These are phyloP conservation scores for Fusarium buxicola DNA, from an alignment of 2,329 filamentous ascomycete species.

Conservation along the genomic window DNA sequence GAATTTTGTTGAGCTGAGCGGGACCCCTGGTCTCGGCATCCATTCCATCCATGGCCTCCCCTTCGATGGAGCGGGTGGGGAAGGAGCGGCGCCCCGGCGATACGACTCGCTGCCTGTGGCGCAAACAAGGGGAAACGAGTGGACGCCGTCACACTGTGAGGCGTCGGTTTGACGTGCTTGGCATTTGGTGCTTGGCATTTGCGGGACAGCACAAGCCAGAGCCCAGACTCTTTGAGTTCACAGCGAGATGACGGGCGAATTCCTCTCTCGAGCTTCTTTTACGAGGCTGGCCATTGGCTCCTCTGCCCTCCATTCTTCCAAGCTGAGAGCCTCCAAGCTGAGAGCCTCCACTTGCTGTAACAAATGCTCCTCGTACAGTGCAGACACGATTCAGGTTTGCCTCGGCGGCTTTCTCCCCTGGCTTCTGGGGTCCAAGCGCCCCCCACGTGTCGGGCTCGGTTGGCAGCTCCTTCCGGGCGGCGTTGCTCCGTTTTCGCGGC, in stretches of 20 bases:
- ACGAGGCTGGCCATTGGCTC: neutral
- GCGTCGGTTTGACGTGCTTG: constrained; percentile 18
- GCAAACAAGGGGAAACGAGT: constrained; percentile 3
- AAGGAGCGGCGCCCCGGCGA: constrained; percentile 13
- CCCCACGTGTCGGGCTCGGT: constrained; percentile 32
- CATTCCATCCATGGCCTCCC: too few relatives aligned
- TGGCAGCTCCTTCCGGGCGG: constrained; percentile 18
- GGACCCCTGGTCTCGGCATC: constrained; percentile 41
- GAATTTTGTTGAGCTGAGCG: constrained; percentile 52
- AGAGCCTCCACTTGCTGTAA: neutral
- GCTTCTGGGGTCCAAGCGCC: constrained; percentile 27
- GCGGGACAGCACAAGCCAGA: neutral
- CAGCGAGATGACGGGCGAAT: neutral
- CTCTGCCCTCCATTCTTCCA: neutral
- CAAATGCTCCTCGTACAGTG: neutral
- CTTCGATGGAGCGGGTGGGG: constrained; percentile 27
- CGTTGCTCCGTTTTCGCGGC: constrained; percentile 19
- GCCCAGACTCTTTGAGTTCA: neutral
- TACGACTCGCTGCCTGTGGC: constrained; percentile 26
- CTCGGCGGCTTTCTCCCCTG: constrained; percentile 12
- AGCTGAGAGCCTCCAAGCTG: neutral
- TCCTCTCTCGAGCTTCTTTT: neutral
- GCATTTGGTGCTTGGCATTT: constrained; percentile 13
- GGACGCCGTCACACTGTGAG: constrained; percentile 1
- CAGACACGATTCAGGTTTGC: neutral